Evolutionary conservation across 2,329 filamentous ascomycete genomes (phyloP), one percentile per base, ranked within the genome.

Genomic region (Colletotrichum spaethianum): DNA sequence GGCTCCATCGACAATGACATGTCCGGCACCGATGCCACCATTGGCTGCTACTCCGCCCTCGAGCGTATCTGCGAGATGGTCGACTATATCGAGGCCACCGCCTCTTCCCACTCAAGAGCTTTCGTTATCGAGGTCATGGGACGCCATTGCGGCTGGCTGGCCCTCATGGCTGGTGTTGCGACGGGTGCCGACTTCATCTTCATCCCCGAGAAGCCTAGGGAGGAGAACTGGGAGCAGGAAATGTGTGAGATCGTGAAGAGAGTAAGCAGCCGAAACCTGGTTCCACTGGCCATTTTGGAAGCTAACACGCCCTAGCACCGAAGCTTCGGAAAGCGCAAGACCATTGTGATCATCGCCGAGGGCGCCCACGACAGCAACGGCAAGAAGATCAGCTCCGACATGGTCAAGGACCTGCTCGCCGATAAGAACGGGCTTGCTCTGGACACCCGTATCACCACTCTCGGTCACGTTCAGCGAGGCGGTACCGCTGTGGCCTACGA

Each of bases 51-150:
- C 85, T 98, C 95, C 53, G 96, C 96, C 31, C 89, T 99, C 67
- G 91, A 93, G 59, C 92, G 96, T 72, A 98, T 99, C 77, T 98
- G 96, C 84, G 93, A 98, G 81, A 94, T 96, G 79, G 94, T 99
- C 70, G 96, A 99, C 85, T 96, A 95, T 79, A 97, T 99, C 77
- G 96, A 99, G 83, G 95, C 96, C 26, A 98, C 96, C 0, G 96
- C 96, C 63, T 93, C 92, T 46, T 98, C 95, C 36, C 96, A 99
- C 83, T 97, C 97, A 75, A 90, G 96, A 77, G 96, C 96, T 48
- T 99, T 99, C 82, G 95, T 99, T 69, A 93, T 99, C 74, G 96
- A 98, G 82, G 96, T 99, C 78, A 99, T 99, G 96, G 96, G 96
- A 61, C 90, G 96, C 72, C 96, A 99, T 84, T 99, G 96, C 81